These are phyloP conservation scores for Sisymbrium altissimum DNA, from an alignment of 345 rosid genomes.

Conservation along the genomic window DNA sequence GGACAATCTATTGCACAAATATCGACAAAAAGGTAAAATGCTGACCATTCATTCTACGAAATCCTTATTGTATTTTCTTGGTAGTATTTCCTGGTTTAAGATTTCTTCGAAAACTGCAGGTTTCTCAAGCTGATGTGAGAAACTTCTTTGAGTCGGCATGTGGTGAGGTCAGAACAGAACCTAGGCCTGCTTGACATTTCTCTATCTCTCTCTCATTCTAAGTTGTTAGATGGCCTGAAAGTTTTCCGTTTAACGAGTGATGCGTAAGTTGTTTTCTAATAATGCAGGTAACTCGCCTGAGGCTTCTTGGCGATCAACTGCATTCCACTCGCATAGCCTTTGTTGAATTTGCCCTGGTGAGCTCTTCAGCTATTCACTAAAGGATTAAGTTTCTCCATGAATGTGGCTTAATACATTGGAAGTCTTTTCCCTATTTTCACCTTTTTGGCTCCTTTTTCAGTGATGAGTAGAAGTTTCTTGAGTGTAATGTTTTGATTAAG, in stretches of 20 bases:
- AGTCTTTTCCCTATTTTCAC: background rate
- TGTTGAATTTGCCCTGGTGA: constrained; percentile 84
- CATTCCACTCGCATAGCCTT: constrained; percentile 91
- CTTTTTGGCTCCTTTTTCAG: background rate
- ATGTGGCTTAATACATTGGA: constrained; percentile 1
- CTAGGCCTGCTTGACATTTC: background rate
- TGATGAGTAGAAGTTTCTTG: background rate
- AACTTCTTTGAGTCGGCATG: constrained; percentile 73
- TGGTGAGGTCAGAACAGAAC: constrained; percentile 66
- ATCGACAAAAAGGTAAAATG: constrained; percentile 71
- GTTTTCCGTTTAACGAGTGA: background rate
- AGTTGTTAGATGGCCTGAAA: background rate
- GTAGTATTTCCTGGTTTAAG: background rate
- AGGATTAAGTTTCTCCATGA: background rate
- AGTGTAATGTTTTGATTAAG: background rate
- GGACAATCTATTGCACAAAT: constrained; percentile 92
- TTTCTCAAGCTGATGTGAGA: constrained; percentile 78
- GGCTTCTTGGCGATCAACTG: constrained; percentile 78
- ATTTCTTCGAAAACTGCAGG: constrained; percentile 36
- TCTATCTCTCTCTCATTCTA: background rate
- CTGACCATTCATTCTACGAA: background rate
- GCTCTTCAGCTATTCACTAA: constrained; percentile 5
- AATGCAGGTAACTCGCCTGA: constrained; percentile 73
- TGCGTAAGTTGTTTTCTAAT: background rate
- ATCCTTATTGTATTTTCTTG: background rate